Evolutionary conservation across 2,329 filamentous ascomycete species (phyloP).

Genomic region (Penicillium sp.): DNA sequence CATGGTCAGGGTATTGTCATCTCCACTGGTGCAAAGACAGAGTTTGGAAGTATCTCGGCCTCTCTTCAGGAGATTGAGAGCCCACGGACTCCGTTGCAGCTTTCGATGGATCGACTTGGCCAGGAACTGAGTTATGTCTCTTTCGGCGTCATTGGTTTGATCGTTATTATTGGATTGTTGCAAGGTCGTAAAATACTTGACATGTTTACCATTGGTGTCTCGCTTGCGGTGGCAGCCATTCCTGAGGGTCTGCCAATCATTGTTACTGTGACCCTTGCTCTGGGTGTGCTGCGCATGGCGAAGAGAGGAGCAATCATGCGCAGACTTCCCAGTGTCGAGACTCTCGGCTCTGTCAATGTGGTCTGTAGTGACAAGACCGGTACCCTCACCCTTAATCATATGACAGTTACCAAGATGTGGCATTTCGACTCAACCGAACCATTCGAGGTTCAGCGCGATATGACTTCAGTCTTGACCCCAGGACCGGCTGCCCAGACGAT

Average conservation of each 20-base stretch:
- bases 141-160: constrained; percentile 90
- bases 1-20: constrained; percentile 98
- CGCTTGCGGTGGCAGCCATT: constrained; percentile 92
- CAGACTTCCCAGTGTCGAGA: constrained; percentile 94
- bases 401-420: constrained; percentile 98
- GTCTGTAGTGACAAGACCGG: constrained; percentile 99
- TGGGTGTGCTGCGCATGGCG: constrained; percentile 96
- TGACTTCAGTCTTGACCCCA: constrained; percentile 57
- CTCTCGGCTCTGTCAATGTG: constrained; percentile 97
- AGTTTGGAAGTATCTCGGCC: constrained; percentile 94
- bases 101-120: constrained; percentile 97
- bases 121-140: constrained; percentile 97
- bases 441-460: constrained; percentile 61
- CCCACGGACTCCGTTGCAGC: constrained; percentile 87
- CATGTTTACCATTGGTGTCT: constrained; percentile 97
- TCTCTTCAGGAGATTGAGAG: constrained; percentile 95
- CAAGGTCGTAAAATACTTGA: constrained; percentile 89
- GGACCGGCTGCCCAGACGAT: constrained; percentile 79
- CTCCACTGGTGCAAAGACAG: constrained; percentile 88
- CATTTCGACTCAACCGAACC: constrained; percentile 72
- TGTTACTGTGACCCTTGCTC: constrained; percentile 91
- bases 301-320: constrained; percentile 93
- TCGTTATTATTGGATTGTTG: constrained; percentile 86
- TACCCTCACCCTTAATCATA: constrained; percentile 95
- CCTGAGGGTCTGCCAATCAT: constrained; percentile 97